Percentiles rank a stretch among this genome's conserved stretches.
Evolutionary conservation across 2,329 filamentous ascomycete species (phyloP).

Genomic region (Parasarocladium wereldwijsianum): DNA sequence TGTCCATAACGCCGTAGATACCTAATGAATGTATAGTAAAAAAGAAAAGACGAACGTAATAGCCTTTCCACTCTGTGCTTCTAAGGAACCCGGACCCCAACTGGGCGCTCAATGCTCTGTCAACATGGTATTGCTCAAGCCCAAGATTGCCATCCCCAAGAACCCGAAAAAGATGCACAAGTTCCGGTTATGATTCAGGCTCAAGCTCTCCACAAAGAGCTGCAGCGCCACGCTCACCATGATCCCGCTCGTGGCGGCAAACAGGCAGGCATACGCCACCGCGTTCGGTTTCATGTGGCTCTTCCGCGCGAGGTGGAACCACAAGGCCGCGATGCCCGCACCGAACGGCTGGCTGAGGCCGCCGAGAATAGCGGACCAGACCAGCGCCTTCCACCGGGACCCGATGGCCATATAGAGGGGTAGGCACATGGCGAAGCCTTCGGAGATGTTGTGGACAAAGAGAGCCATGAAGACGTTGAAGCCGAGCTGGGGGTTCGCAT

Average conservation of each 20-base stretch:
- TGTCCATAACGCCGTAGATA: not conserved
- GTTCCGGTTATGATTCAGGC: conserved; percentile 64
- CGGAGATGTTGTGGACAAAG: conserved; percentile 96
- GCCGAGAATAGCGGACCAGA: conserved; percentile 71
- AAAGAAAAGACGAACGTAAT: not conserved
- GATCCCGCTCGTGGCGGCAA: conserved; percentile 80
- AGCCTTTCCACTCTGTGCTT: no score
- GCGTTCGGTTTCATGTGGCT: conserved; percentile 34
- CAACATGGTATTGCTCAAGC: conserved; percentile 73
- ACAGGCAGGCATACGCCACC: conserved; percentile 66
- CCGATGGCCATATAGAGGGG: conserved; percentile 84
- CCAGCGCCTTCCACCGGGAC: conserved; percentile 66
- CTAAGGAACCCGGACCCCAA: not conserved
- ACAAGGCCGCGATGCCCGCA: conserved; percentile 68
- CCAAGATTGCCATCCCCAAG: conserved; percentile 75
- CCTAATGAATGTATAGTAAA: not conserved
- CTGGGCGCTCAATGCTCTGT: conserved; percentile 26
- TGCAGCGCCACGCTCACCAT: conserved; percentile 91
- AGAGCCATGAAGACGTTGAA: conserved; percentile 89
- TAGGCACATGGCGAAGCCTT: conserved; percentile 87
- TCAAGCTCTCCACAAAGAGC: conserved; percentile 74
- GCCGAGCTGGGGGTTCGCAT: conserved; percentile 78
- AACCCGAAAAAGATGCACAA: conserved; percentile 72
- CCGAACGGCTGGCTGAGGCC: conserved; percentile 79
- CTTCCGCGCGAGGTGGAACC: conserved; percentile 58